Evolutionary conservation across 495 filamentous ascomycete species (phyloP), one percentile per base, ranked within the genome.

Genomic region (Penicillium turbatum): DNA sequence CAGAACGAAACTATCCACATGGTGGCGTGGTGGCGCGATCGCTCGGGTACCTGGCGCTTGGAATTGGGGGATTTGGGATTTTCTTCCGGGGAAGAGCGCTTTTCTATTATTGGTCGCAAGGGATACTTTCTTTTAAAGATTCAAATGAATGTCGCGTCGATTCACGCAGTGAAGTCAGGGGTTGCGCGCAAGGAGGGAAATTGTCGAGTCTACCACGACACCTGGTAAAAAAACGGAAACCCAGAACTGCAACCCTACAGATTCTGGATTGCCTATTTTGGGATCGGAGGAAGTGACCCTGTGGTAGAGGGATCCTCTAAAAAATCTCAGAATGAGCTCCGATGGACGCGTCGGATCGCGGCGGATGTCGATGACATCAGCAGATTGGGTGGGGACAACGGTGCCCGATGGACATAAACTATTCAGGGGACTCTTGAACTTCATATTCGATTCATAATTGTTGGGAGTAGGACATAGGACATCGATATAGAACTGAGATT

Each of bases 1-100:
- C 87, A 81, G 55, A 72, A 75, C 11, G 72, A 73, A 19, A 80
- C 39, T 49, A 66, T 66, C 53, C 61, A 67, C 64, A 68, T 65
- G 38, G 43, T 64, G 38, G 29, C 30, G 19, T 26, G 1, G 1
- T 11, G 19, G 29, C 21, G 21, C 24, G 46, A 48, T 34, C 46
- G 7, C 34, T 37, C 24, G 32, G 45, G 45, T 45, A 27, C 27
- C 27, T 21, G 34, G n/a, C 36, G n/a, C 47, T 39, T 39, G 12
- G 38, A 26, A 21, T 29, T 6, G 11, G 6, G 17, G 30, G 19
- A 11, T 16, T 1, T 30, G n/a, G 10, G 17, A 15, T 9, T 15
- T 16, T 15, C 13, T 15, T 36, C 10, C 16, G 11, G 34, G 47
- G 21, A 27, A 27, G 1, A 13, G 47, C 32, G 4, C 13, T 29